Evolutionary conservation across 2,329 filamentous ascomycete species (phyloP), one percentile per base, ranked within the genome.

Genomic region (Magnaporthiopsis poae): DNA sequence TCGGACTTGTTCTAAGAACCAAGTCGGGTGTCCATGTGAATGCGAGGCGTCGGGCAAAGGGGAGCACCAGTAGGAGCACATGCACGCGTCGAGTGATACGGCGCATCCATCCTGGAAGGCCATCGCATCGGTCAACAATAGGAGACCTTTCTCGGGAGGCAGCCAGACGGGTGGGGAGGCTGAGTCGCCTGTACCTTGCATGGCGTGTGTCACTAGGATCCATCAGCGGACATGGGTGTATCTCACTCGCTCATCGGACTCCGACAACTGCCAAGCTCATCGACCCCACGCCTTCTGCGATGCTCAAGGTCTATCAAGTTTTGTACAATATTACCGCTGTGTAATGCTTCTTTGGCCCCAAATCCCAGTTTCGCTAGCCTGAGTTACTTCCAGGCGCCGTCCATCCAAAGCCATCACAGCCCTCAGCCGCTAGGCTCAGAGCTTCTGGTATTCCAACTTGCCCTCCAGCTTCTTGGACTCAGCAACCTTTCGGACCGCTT

Each of bases 391-490:
- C 46, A 21, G n/a, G n/a, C 46, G 7, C 56, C 63, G 21, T 61
- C 56, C 60, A 46, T 63, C 27, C 60, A 60, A 29, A 33, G 60
- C 25, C 60, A 8, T 12, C 60, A 18, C 25, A 61, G 27, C n/a
- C 59, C 21, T 31, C n/a, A 27, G 35, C 15, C 52, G 31, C 15
- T 21, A 15, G 25, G 27, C 29, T 78, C 88, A 96, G 80, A 96
- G 82, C 81, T 96, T 96, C 86, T 96, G 90, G 80, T 97, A 98
- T 79, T 98, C 94, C 64, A 98, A 84, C 82, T 98, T 98, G 79
- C 95, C 94, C 80, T 99, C 95, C 73, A 99, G 80, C 81, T 99
- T 99, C 91, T 99, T 99, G 69, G 91, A 85, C 80, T 99, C 95
- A 21, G 91, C 92, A 71, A 99, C 90, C 86, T 99, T 99, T 71